Base-by-base conservation (phyloP, 345 rosid species). In the Orychophragmus violaceus region DNA sequence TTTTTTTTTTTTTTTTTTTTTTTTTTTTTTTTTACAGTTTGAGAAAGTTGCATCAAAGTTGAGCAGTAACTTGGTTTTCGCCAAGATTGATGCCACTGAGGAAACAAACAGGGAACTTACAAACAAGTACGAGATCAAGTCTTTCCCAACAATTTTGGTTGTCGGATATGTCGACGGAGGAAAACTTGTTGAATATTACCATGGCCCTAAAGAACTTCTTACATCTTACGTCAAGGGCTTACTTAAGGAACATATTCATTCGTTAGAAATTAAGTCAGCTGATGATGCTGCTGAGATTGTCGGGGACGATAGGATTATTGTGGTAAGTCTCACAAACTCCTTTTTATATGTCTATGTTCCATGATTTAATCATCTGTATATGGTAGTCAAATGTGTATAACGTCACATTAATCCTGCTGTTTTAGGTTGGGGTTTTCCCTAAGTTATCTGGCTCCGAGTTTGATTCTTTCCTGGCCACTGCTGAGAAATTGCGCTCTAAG, bases 181-280 rank as follows among this genome's bases (percentile, higher is more conserved):
- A 5, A 88, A 88, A 68, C 28, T 21, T 52, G 52, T 78, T 80
- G 92, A 90, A 72, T 97, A 94, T 1, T 94, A 85, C 74, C 84
- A 84, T 21, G 99, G 99, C n/a, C 99, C 99, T 59, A n/a, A n/a
- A n/a, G n/a, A n/a, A n/a, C n/a, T n/a, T n/a, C n/a, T n/a, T n/a
- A n/a, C n/a, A n/a, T n/a, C n/a, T n/a, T n/a, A n/a, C 94, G 97
- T 3, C 92, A 94, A 9, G 97, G 99, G 97, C 73, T 50, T 88
- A 88, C 71, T 78, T 94, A 90, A 88, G 85, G 87, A 84, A 73
- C 97, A 88, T 66, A 90, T 96, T 76, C 87, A 97, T 65, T 94
- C 97, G 4, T 69, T 58, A 52, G 99, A 90, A 66, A 76, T 94
- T n/a, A 88, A 84, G 78, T 85, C 93, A 23, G 77, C 70, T 1